Conservation (phyloP, 768 basidiomycete species). For the Tylopilus rubrobrunneus region DNA sequence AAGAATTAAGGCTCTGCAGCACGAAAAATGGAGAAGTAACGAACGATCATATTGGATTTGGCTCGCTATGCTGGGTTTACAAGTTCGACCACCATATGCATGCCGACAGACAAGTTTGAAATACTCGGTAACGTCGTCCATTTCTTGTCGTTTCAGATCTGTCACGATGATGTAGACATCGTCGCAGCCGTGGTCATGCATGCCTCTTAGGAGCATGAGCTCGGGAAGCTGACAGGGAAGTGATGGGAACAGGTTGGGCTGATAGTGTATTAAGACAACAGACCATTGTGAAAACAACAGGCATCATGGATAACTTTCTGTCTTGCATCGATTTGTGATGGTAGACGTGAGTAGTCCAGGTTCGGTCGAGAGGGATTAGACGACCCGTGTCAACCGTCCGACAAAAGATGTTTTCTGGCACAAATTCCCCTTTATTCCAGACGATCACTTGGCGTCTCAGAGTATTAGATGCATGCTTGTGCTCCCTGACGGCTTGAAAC, state of each 20-base stretch:
- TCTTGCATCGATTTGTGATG: conserved; percentile 75
- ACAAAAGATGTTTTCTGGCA: conserved; percentile 76
- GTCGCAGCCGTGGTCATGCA: conserved; percentile 78
- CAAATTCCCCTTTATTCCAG: conserved; percentile 68
- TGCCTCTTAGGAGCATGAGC: conserved; percentile 73
- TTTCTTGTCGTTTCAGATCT: conserved; percentile 73
- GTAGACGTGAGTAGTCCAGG: conserved; percentile 79
- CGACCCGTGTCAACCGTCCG: conserved; percentile 76
- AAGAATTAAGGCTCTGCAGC: conserved; percentile 3
- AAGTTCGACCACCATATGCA: conserved; percentile 55
- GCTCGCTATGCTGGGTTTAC: conserved; percentile 62
- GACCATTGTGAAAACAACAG: conserved; percentile 79
- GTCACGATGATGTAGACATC: conserved; percentile 78
- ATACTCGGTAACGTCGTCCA: conserved; percentile 78
- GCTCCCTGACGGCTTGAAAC: conserved; percentile 67
- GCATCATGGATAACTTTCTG: conserved; percentile 71
- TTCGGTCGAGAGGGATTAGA: conserved; percentile 74
- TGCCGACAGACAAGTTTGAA: conserved; percentile 70
- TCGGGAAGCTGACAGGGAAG: conserved; percentile 56
- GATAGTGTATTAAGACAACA: conserved; percentile 11
- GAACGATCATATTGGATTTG: conserved; percentile 70
- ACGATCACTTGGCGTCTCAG: conserved; percentile 47
- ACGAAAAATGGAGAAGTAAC: conserved; percentile 24
- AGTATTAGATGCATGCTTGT: conserved; percentile 52
- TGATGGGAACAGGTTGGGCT: background rate